phyloP scores from a whole-genome alignment of 2,329 filamentous ascomycete genomes.

The Trichoderma sp. region DNA sequence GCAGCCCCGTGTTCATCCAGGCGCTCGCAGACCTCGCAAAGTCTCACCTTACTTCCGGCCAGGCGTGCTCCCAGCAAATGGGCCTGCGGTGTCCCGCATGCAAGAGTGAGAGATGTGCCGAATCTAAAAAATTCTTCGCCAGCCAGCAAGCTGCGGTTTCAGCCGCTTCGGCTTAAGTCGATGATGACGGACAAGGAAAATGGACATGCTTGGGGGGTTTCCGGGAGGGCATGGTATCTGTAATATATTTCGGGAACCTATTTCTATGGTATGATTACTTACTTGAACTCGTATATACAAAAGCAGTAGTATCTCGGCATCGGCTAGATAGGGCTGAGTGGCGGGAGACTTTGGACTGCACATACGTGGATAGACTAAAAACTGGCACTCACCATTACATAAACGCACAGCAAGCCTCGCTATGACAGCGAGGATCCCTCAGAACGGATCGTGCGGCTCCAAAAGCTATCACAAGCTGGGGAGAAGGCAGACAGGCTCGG shows the following conservation, averaged over 20 bases:
- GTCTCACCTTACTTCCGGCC: slow-evolving; percentile 68
- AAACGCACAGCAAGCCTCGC: not conserved
- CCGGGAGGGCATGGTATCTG: not conserved
- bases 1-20: slow-evolving; percentile 83
- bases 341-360: not conserved
- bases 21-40: slow-evolving; percentile 86
- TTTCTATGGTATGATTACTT: not conserved
- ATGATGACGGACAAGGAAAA: not conserved
- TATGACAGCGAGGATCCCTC: not conserved
- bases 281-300: not conserved
- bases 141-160: slow-evolving; percentile 33
- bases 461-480: not conserved
- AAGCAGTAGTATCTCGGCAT: not conserved
- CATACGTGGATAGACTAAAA: slow-evolving; percentile 3
- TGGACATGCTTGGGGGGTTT: not conserved
- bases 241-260: not conserved
- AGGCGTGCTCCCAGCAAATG: slow-evolving; percentile 77
- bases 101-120: slow-evolving; percentile 81
- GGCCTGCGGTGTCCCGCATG: slow-evolving; percentile 88
- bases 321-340: not conserved
- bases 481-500: not conserved
- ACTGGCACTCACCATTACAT: not conserved
- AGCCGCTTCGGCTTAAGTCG: not conserved
- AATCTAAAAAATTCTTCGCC: slow-evolving; percentile 69
- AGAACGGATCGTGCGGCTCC: not conserved